phyloP scores from a whole-genome alignment of 2,329 filamentous ascomycete genomes.

The Xylogone sp. region DNA sequence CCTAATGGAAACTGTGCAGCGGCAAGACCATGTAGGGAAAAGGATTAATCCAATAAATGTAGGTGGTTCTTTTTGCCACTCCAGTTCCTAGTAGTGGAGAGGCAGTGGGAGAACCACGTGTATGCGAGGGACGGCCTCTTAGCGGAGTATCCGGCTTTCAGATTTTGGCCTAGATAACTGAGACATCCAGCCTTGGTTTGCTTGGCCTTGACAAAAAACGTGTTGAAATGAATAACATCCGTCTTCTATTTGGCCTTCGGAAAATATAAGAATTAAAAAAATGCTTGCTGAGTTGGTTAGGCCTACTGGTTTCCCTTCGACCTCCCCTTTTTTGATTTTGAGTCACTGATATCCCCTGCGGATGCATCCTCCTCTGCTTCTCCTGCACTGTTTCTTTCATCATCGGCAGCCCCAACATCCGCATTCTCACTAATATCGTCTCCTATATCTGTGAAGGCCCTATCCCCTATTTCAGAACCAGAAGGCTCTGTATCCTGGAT shows the following conservation, averaged over 20 bases:
- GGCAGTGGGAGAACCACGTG: too few species aligned
- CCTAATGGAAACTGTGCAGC: too few species aligned
- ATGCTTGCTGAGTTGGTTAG: not conserved
- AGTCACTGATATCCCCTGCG: not conserved
- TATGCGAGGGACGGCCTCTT: too few species aligned
- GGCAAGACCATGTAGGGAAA: too few species aligned
- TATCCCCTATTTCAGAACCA: slow-evolving; percentile 11
- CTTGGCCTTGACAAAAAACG: too few species aligned
- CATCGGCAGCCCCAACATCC: not conserved
- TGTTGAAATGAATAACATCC: not conserved
- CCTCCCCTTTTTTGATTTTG: slow-evolving; percentile 1
- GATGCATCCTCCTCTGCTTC: not conserved
- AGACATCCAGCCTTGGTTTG: too few species aligned
- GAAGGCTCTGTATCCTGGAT: not conserved
- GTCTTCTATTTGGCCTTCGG: not conserved
- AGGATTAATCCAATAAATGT: too few species aligned
- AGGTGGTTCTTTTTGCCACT: too few species aligned
- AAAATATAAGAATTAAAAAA: not conserved
- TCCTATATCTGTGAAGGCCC: slow-evolving; percentile 9
- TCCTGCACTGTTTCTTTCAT: not conserved
- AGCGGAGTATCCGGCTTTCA: too few species aligned
- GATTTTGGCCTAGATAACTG: too few species aligned
- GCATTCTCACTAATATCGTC: slow-evolving; percentile 3
- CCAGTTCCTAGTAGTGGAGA: too few species aligned
- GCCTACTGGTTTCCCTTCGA: slow-evolving; percentile 1